Percentiles rank a stretch among this genome's conserved stretches.
phyloP scores from a whole-genome alignment of 2,329 filamentous ascomycete genomes.

The Xylaria sp. region DNA sequence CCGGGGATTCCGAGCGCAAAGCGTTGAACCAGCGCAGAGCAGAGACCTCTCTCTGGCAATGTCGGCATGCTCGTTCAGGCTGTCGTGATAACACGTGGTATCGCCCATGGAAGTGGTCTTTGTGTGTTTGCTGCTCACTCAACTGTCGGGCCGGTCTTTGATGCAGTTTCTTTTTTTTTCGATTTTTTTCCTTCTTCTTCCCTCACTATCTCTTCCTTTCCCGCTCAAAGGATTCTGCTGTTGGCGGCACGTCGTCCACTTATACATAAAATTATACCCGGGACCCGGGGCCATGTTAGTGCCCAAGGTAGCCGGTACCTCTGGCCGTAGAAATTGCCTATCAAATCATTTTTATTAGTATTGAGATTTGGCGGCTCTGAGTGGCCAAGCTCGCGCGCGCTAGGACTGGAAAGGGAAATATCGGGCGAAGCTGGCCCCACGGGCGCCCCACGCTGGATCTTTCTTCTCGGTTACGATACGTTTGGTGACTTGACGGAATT shows the following conservation, averaged over 20 bases:
- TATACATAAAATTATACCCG: background rate
- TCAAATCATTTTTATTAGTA: background rate
- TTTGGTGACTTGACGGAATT: too few species aligned
- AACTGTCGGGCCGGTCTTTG: too few species aligned
- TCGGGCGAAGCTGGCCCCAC: background rate
- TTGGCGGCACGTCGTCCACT: background rate
- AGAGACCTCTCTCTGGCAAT: too few species aligned
- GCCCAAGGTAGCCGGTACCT: background rate
- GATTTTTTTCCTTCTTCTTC: too few species aligned
- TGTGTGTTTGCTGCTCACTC: too few species aligned
- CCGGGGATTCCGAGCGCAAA: background rate
- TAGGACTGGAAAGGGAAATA: background rate
- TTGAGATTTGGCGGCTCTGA: background rate
- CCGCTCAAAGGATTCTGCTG: too few species aligned
- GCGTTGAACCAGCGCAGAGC: too few species aligned
- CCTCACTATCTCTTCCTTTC: too few species aligned
- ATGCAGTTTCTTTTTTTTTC: too few species aligned
- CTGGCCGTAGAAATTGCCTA: background rate
- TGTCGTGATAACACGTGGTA: too few species aligned
- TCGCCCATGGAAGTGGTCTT: too few species aligned
- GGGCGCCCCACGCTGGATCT: background rate
- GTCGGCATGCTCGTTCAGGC: too few species aligned
- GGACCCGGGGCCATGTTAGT: background rate
- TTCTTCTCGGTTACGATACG: background rate
- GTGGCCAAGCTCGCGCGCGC: background rate